Evolutionary conservation across 345 rosid species (phyloP).

Genomic region (Geranium brycei): DNA sequence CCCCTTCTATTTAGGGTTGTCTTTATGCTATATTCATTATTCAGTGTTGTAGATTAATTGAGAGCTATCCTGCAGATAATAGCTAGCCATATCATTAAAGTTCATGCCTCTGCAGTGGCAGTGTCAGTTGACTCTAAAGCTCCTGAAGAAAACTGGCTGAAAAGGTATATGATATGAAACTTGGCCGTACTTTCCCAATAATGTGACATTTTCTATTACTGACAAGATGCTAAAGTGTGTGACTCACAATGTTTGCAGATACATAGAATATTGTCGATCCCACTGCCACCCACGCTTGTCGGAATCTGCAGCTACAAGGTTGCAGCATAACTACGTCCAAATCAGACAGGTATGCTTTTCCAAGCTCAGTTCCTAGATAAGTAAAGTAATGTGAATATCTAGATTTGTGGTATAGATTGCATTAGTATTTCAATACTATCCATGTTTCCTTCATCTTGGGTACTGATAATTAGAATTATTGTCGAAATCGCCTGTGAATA

Average conservation of each 20-base stretch:
- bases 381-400: neutral
- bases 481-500: no score
- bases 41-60: neutral
- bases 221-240: neutral
- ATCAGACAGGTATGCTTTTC: conserved; percentile 58
- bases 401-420: neutral
- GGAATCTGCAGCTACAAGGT: conserved; percentile 54
- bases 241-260: conserved; percentile 30
- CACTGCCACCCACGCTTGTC: conserved; percentile 79
- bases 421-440: neutral
- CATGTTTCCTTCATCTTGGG: neutral
- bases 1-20: neutral
- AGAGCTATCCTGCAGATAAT: conserved; percentile 39
- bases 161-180: conserved; percentile 36
- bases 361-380: neutral
- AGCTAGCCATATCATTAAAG: conserved; percentile 84
- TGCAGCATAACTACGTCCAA: conserved; percentile 69
- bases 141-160: conserved; percentile 87
- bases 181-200: neutral
- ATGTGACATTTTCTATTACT: conserved; percentile 5
- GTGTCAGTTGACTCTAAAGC: conserved; percentile 31
- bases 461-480: no score
- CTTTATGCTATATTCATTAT: neutral
- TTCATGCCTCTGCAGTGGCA: conserved; percentile 82
- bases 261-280: conserved; percentile 69